Evolutionary conservation across 2,329 filamentous ascomycete species (phyloP).

Genomic region (Colletotrichum sidae): DNA sequence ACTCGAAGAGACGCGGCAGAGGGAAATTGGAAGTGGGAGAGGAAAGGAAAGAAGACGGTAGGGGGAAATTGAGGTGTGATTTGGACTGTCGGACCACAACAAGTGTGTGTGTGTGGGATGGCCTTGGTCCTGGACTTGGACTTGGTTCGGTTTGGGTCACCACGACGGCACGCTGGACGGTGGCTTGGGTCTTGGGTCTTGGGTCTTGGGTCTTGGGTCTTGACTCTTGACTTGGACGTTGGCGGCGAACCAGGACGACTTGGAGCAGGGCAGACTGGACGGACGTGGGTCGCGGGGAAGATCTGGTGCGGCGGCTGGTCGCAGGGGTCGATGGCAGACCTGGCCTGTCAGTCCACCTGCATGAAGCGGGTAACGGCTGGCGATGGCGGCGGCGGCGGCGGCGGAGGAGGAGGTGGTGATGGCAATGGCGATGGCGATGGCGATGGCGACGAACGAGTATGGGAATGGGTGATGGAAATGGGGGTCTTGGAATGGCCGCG

Average conservation of each 20-base stretch:
- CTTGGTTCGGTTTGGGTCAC: slow-evolving; percentile 1
- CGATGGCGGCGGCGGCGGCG: too few relatives aligned
- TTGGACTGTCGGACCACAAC: neutral
- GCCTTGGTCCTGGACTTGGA: slow-evolving; percentile 1
- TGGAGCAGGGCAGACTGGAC: neutral
- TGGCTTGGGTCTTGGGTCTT: slow-evolving; percentile 33
- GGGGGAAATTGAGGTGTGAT: slow-evolving; percentile 7
- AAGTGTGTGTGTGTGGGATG: neutral
- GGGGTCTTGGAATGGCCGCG: neutral
- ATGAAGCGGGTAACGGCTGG: neutral
- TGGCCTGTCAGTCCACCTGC: neutral
- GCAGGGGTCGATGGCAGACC: neutral
- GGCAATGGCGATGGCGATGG: neutral
- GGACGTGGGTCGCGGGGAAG: slow-evolving; percentile 12
- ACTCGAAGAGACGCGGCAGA: neutral
- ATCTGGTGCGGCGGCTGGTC: slow-evolving; percentile 20
- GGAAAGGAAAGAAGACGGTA: slow-evolving; percentile 11
- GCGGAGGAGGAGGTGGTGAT: neutral
- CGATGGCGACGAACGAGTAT: neutral
- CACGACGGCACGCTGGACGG: slow-evolving; percentile 6
- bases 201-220: slow-evolving; percentile 12
- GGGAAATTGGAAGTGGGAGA: neutral
- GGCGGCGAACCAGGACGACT: neutral
- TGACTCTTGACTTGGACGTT: slow-evolving; percentile 35
- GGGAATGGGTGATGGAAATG: neutral